Evolutionary conservation across 202 grass and related monocot species (phyloP).

Genomic region (Dendrocalamus latiflorus): DNA sequence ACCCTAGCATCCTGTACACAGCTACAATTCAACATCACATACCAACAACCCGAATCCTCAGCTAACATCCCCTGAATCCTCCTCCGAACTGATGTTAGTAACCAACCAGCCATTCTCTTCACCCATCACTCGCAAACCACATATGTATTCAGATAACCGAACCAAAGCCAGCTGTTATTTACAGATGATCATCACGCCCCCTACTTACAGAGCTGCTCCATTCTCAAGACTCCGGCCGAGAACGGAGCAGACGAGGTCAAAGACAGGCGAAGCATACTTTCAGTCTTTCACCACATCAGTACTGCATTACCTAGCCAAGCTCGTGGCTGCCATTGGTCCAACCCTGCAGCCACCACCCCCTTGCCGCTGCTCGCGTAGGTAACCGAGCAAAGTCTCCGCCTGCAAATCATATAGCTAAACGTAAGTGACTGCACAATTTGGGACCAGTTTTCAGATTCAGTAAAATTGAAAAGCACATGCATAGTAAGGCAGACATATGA

Average conservation of each 20-base stretch:
- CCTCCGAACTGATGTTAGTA: slow-evolving; percentile 28
- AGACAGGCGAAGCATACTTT: slow-evolving; percentile 1
- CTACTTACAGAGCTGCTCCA: slow-evolving; percentile 17
- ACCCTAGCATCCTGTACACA: slow-evolving; percentile 43
- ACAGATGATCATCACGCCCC: slow-evolving; percentile 44
- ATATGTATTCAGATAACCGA: slow-evolving; percentile 51
- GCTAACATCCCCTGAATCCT: slow-evolving; percentile 1
- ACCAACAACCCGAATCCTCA: not conserved
- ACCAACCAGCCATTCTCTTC: not conserved
- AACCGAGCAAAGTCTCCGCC: slow-evolving; percentile 80
- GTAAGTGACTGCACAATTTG: no score
- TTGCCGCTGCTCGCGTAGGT: slow-evolving; percentile 72
- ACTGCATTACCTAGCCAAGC: slow-evolving; percentile 48
- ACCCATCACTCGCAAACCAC: not conserved
- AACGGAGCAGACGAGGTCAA: slow-evolving; percentile 21
- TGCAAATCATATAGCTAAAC: slow-evolving; percentile 35
- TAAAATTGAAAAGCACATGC: not conserved
- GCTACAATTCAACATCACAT: slow-evolving; percentile 5
- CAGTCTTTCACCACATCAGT: slow-evolving; percentile 3
- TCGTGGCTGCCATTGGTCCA: slow-evolving; percentile 27
- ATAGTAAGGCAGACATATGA: not conserved
- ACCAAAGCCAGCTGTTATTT: slow-evolving; percentile 57
- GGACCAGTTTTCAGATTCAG: no score
- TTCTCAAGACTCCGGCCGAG: slow-evolving; percentile 5
- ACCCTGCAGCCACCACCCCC: slow-evolving; percentile 32